phyloP scores from a whole-genome alignment of 768 basidiomycete species.

The Leucosporidium yakuticum region DNA sequence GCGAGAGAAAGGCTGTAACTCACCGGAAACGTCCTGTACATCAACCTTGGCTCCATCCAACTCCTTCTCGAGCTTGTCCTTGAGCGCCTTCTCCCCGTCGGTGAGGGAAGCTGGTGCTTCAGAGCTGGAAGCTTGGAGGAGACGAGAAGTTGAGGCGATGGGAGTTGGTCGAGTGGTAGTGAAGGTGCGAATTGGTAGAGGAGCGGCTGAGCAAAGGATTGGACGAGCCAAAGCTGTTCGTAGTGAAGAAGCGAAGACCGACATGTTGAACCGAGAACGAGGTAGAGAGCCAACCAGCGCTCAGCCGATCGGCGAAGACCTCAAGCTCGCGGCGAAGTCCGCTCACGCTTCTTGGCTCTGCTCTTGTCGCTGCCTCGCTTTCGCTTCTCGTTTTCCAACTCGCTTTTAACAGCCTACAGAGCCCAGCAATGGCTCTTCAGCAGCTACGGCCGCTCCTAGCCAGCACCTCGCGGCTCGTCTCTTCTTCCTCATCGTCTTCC shows the following conservation, averaged over 20 bases:
- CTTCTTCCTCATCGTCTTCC: not conserved
- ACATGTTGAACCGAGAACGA: not conserved
- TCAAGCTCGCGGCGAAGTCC: no score
- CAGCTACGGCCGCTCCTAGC: not conserved
- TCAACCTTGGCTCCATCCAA: slow-evolving; percentile 74
- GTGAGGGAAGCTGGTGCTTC: slow-evolving; percentile 1
- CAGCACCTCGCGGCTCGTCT: not conserved
- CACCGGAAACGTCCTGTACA: slow-evolving; percentile 94
- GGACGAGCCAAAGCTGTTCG: not conserved
- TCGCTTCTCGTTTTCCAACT: not conserved
- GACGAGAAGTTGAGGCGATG: not conserved
- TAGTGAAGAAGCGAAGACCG: not conserved
- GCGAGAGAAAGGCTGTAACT: slow-evolving; percentile 35
- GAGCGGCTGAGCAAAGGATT: not conserved
- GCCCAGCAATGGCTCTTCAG: no score
- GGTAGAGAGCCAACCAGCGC: not conserved
- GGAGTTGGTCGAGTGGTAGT: not conserved
- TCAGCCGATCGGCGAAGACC: not conserved
- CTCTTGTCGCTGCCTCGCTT: no score
- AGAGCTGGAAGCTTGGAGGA: not conserved
- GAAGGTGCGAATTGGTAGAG: not conserved
- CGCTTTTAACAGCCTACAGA: not conserved
- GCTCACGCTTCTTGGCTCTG: no score
- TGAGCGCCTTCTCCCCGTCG: slow-evolving; percentile 63
- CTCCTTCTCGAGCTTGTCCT: slow-evolving; percentile 61